Percentiles rank a stretch among this genome's conserved stretches.
Conservation (phyloP, 2,329 filamentous ascomycete genomes). For the Fusarium tanahbumbuense region DNA sequence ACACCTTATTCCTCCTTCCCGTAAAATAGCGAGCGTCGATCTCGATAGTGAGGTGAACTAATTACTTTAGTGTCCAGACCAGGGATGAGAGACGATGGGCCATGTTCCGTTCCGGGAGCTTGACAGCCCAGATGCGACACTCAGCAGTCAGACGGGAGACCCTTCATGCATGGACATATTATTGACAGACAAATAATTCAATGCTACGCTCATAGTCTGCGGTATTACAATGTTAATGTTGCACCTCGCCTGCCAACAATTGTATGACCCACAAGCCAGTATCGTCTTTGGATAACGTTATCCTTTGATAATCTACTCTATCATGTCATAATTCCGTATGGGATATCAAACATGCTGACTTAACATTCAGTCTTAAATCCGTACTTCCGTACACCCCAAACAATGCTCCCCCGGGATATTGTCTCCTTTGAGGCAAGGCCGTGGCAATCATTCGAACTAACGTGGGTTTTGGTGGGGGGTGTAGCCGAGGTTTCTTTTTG, state of each 20-base stretch:
- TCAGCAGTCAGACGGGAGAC: conserved; percentile 16
- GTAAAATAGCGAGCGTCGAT: conserved; percentile 33
- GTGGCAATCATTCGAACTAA: conserved; percentile 18
- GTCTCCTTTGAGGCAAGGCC: conserved; percentile 33
- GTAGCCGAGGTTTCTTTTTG: conserved; percentile 24
- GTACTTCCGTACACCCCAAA: conserved; percentile 25
- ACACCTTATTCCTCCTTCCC: conserved; percentile 29
- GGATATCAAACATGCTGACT: not conserved
- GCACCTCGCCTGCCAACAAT: not conserved
- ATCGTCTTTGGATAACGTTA: not conserved
- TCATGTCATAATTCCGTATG: not conserved
- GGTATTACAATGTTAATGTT: not conserved
- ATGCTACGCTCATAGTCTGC: not conserved
- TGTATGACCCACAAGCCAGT: not conserved
- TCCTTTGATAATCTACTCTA: not conserved
- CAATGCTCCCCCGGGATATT: conserved; percentile 22
- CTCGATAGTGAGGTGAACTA: conserved; percentile 25
- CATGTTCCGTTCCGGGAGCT: conserved; percentile 5
- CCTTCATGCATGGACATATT: conserved; percentile 21
- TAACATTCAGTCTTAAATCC: conserved; percentile 19
- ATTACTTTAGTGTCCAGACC: conserved; percentile 13
- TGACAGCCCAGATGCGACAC: conserved; percentile 35
- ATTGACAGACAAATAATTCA: too few relatives aligned
- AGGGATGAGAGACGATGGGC: conserved; percentile 17
- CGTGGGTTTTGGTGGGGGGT: conserved; percentile 3